phyloP scores from a whole-genome alignment of 2,329 filamentous ascomycete species.

The Periglandula ipomoeae region DNA sequence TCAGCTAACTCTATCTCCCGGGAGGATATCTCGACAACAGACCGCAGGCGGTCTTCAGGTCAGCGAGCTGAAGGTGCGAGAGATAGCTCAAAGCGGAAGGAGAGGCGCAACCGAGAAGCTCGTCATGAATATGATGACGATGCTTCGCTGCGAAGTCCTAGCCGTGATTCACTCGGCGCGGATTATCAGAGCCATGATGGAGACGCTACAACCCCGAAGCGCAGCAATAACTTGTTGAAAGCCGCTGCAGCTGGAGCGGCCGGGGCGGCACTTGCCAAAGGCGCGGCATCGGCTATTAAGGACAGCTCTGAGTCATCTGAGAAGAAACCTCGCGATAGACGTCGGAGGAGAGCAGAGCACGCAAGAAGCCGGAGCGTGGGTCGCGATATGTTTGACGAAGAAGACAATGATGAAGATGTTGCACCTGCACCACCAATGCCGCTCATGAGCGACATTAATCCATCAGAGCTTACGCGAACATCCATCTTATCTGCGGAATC shows the following conservation, averaged over 20 bases:
- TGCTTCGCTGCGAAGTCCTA: constrained; percentile 37
- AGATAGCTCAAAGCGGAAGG: constrained; percentile 38
- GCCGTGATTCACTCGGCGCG: constrained; percentile 37
- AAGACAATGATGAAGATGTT: constrained; percentile 39
- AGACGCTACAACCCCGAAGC: constrained; percentile 35
- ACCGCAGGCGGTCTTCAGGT: constrained; percentile 53
- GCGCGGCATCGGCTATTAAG: constrained; percentile 24
- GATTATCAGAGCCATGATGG: constrained; percentile 23
- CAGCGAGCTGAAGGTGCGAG: constrained; percentile 42
- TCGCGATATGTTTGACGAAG: constrained; percentile 37
- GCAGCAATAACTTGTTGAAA: constrained; percentile 34
- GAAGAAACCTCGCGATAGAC: constrained; percentile 40
- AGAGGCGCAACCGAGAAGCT: constrained; percentile 42
- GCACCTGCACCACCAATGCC: constrained; percentile 70
- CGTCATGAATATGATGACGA: constrained; percentile 46
- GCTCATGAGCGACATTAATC: constrained; percentile 74
- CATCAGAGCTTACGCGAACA: constrained; percentile 78
- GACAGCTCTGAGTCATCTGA: constrained; percentile 37
- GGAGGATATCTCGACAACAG: constrained; percentile 48
- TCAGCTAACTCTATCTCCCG: constrained; percentile 45
- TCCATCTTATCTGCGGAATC: constrained; percentile 80
- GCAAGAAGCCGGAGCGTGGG: constrained; percentile 34
- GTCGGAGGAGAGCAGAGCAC: constrained; percentile 42
- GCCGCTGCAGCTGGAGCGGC: constrained; percentile 36
- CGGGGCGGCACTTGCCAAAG: constrained; percentile 25